These are phyloP conservation scores for Asterochloris sp. DNA, from an alignment of 139 green algal genomes.

Conservation along the genomic window DNA sequence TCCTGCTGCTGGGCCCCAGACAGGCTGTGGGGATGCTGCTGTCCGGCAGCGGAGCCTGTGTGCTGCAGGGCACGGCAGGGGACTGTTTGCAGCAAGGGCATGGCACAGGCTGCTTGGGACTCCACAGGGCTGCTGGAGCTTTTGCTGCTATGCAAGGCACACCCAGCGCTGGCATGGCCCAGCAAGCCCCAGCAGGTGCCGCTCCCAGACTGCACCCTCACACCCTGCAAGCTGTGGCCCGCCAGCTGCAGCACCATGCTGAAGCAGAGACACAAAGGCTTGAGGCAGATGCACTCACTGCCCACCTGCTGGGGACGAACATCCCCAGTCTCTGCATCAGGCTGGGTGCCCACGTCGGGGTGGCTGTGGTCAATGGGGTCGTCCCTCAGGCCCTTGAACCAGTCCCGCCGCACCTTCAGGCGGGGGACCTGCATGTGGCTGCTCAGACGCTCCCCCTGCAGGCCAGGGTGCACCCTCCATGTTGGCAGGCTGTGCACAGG, in stretches of 20 bases:
- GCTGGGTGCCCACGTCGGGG: conserved; percentile 63
- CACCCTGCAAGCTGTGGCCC: conserved; percentile 15
- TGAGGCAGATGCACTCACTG: too few relatives aligned
- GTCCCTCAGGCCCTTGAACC: conserved; percentile 79
- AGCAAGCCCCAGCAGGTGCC: neutral
- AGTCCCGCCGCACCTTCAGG: conserved; percentile 74
- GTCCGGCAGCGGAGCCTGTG: neutral
- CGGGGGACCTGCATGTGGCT: conserved; percentile 57
- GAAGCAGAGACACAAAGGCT: too few relatives aligned
- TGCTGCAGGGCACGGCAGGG: neutral
- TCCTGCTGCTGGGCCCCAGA: neutral
- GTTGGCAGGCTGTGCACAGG: too few relatives aligned
- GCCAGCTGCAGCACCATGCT: neutral
- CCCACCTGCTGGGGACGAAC: neutral
- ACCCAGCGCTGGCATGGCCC: too few relatives aligned
- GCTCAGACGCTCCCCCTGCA: conserved; percentile 54
- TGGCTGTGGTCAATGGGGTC: conserved; percentile 88
- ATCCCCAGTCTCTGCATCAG: conserved; percentile 6
- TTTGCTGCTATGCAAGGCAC: neutral
- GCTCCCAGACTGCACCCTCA: neutral
- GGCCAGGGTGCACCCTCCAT: neutral
- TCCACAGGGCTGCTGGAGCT: neutral
- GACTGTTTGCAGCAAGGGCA: neutral
- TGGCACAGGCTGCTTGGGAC: neutral
- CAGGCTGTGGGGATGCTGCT: neutral